These are phyloP conservation scores for Acanthamoeba healyi DNA, from an alignment of 208 protist genomes.

Conservation along the genomic window DNA sequence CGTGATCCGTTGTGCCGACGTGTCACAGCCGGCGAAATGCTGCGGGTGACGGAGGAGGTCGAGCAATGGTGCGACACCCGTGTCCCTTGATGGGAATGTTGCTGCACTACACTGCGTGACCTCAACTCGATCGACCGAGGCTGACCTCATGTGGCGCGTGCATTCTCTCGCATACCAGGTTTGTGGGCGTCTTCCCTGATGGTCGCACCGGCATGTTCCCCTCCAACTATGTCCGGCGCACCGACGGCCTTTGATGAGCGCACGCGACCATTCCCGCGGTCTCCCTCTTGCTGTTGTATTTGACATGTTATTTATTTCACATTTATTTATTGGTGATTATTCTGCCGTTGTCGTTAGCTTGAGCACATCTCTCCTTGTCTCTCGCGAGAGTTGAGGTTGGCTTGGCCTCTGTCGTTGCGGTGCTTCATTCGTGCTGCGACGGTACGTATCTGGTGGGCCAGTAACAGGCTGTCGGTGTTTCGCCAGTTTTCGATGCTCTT, in stretches of 20 bases:
- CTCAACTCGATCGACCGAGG: too few species aligned
- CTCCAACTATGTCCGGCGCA: slow-evolving; percentile 49
- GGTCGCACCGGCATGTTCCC: slow-evolving; percentile 41
- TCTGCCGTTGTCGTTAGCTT: neutral
- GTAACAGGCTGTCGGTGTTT: neutral
- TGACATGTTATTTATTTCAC: neutral
- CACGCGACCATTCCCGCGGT: too few species aligned
- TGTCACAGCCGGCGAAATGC: neutral
- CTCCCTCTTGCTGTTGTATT: neutral
- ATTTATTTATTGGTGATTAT: slow-evolving; percentile 7
- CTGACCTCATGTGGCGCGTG: neutral
- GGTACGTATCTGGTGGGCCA: neutral
- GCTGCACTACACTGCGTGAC: neutral
- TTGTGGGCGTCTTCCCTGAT: slow-evolving; percentile 6
- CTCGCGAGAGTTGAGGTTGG: neutral
- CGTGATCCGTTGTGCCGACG: neutral
- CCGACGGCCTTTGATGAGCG: neutral
- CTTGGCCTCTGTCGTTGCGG: neutral
- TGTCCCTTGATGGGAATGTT: neutral
- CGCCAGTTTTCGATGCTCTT: neutral
- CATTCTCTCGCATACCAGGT: neutral
- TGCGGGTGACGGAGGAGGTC: neutral
- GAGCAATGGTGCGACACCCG: neutral
- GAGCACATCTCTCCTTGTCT: neutral
- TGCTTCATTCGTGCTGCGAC: neutral